These are phyloP conservation scores for Mucuna pruriens DNA, from an alignment of 306 rosid species.

Conservation along the genomic window DNA sequence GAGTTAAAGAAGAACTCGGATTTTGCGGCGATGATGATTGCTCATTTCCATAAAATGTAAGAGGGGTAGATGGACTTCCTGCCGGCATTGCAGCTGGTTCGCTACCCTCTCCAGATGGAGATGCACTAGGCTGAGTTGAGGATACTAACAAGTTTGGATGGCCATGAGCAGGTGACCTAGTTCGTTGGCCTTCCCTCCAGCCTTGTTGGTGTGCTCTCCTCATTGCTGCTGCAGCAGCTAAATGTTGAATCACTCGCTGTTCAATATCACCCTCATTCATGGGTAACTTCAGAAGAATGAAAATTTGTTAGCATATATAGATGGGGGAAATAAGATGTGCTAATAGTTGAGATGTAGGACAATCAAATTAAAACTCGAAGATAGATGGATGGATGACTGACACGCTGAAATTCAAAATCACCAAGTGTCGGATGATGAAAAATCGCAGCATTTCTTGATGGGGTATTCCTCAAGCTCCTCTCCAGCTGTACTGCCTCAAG, in stretches of 20 bases:
- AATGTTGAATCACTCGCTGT: conserved; percentile 77
- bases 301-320: conserved; percentile 9
- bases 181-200: conserved; percentile 65
- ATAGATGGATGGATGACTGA: conserved; percentile 42
- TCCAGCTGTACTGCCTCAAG: conserved; percentile 77
- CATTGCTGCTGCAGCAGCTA: conserved; percentile 87
- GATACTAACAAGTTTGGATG: conserved; percentile 59
- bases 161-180: conserved; percentile 61
- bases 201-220: conserved; percentile 71
- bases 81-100: conserved; percentile 60
- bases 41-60: conserved; percentile 50
- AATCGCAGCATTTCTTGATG: conserved; percentile 63
- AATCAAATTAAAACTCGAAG: conserved; percentile 22
- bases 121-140: conserved; percentile 58
- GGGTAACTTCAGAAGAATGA: conserved; percentile 57
- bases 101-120: conserved; percentile 49
- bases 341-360: background rate
- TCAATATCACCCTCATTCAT: conserved; percentile 64
- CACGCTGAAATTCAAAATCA: conserved; percentile 70
- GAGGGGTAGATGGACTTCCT: conserved; percentile 65
- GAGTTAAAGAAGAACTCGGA: conserved; percentile 51
- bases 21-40: conserved; percentile 48
- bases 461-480: conserved; percentile 61
- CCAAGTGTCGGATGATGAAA: conserved; percentile 75
- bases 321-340: background rate